Base-by-base conservation (phyloP, 2,329 filamentous ascomycete species). In the Aspergillus sp. region DNA sequence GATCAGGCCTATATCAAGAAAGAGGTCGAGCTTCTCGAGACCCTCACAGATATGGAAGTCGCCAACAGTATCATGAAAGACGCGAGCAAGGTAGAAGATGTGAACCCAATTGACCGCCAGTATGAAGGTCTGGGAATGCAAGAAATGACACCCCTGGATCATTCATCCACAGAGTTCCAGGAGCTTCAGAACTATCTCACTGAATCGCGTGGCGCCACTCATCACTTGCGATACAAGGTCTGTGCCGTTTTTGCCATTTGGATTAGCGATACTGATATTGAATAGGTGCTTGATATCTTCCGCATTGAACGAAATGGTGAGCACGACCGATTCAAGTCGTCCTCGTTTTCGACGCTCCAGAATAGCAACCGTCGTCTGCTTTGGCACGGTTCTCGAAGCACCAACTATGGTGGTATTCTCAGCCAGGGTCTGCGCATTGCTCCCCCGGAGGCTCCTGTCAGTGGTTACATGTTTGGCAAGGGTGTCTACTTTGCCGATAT, bases 391-490 rank as follows among this genome's bases (percentile, higher is more conserved):
- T 93, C 91, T 17, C 88, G 92, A 38, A 85, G 84, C 34, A 95
- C 91, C 56, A 96, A 96, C 74, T 96, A 89, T 67, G 92, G 90
- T 71, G 93, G 92, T 71, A 97, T 97, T 62, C 85, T 96, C 47
- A 90, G 88, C 60, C 91, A 96, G 76, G 93, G 93, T 66, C 84
- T 97, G 7, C 90, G 92, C n/a, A 96, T 96, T 66, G 93, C 93
- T 7, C 93, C 93, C 0, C 80, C 79, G 1, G 80, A 96, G 75
- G 92, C 92, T 0, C 93, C 92, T 0, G 88, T 88, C 0, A 85
- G 83, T 4, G 91, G 91, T 1, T 93, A 94, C 80, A 94, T 94
- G 90, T 96, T 96, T 68, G 92, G 90, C 60, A 96, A 96, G 76
- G 92, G 92, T 49, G 90, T 96, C 51, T 96, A 96, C 72, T 84